Evolutionary conservation across 495 filamentous ascomycete genomes (phyloP).

Genomic region (Sabuloglossum arenarium): DNA sequence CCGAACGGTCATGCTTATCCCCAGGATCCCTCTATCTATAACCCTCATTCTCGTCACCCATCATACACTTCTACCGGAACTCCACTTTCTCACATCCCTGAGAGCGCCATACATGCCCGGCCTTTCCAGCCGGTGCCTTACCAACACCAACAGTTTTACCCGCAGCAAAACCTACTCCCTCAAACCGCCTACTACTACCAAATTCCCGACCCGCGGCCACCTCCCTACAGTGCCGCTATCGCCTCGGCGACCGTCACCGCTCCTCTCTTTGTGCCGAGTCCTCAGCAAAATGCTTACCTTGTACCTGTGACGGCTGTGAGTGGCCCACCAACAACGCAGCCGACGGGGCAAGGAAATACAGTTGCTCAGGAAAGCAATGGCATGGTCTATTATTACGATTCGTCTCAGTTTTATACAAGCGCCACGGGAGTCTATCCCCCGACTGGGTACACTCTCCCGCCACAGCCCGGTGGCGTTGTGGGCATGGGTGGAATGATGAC

Average conservation of each 20-base stretch:
- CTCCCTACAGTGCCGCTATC: background rate
- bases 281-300: constrained; percentile 23
- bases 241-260: constrained; percentile 23
- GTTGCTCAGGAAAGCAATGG: constrained; percentile 86
- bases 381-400: constrained; percentile 87
- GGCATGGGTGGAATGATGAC: constrained; percentile 71
- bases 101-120: constrained; percentile 79
- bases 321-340: constrained; percentile 24
- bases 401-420: constrained; percentile 39
- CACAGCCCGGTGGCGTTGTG: constrained; percentile 33
- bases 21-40: constrained; percentile 25
- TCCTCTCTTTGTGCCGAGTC: constrained; percentile 33
- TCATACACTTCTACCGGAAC: constrained; percentile 66
- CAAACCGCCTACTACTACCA: constrained; percentile 5
- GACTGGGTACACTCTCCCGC: constrained; percentile 26
- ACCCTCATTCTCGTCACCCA: constrained; percentile 40
- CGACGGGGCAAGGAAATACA: constrained; percentile 30
- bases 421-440: constrained; percentile 27
- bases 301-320: constrained; percentile 12
- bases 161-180: constrained; percentile 3
- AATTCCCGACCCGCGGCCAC: background rate
- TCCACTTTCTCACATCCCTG: constrained; percentile 83
- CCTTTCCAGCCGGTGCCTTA: constrained; percentile 70
- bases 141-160: constrained; percentile 43
- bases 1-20: constrained; percentile 29